phyloP scores from a whole-genome alignment of 345 rosid genomes.

The Anacardium occidentale region DNA sequence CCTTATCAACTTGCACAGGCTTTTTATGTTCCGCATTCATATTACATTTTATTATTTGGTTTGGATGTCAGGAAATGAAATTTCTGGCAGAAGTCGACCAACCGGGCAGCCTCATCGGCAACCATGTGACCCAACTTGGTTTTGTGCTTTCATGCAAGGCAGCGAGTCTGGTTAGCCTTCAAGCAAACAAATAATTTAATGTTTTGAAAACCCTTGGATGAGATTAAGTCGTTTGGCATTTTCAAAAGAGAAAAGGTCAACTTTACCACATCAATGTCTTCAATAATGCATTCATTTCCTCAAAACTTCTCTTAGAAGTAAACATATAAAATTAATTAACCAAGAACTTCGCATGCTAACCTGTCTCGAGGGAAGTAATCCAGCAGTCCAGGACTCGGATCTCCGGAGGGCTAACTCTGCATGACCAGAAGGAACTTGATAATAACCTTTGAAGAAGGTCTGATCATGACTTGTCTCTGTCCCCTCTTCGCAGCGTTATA shows the following conservation, averaged over 20 bases:
- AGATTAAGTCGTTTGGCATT: no score
- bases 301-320: background rate
- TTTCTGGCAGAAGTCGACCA: slow-evolving; percentile 87
- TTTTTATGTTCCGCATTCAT: background rate
- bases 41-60: background rate
- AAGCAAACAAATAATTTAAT: no score
- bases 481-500: slow-evolving; percentile 23
- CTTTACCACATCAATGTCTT: background rate
- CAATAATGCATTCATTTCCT: background rate
- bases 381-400: slow-evolving; percentile 16
- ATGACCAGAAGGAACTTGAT: slow-evolving; percentile 22
- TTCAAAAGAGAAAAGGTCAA: background rate
- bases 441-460: slow-evolving; percentile 15
- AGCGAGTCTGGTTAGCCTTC: slow-evolving; percentile 85
- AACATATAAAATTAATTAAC: background rate
- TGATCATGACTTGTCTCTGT: slow-evolving; percentile 23
- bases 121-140: slow-evolving; percentile 80
- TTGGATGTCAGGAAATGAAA: slow-evolving; percentile 79
- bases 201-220: no score
- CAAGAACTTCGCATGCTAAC: background rate
- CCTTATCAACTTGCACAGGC: background rate
- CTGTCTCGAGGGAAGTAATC: slow-evolving; percentile 23
- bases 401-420: slow-evolving; percentile 20
- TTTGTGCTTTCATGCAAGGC: slow-evolving; percentile 96
- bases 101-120: slow-evolving; percentile 94